Percentiles rank a stretch among this genome's conserved stretches.
These are phyloP conservation scores for Colletotrichum neosansevieriae DNA, from an alignment of 2,329 filamentous ascomycete genomes.

Conservation along the genomic window DNA sequence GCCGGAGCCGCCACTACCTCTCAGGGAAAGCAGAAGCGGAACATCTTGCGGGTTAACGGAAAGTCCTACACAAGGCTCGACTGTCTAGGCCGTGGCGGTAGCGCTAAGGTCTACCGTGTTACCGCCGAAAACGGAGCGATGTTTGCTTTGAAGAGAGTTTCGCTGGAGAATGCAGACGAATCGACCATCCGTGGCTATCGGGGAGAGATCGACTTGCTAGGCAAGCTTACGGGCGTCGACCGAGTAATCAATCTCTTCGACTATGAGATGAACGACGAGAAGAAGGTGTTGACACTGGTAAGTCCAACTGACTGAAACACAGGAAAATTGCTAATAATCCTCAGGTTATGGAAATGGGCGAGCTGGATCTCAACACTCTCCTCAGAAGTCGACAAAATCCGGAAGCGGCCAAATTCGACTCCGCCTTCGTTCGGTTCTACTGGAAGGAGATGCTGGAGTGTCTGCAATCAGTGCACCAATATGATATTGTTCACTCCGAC, in stretches of 20 bases:
- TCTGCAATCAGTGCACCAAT: constrained; percentile 86
- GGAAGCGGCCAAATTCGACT: constrained; percentile 82
- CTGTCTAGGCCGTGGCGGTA: constrained; percentile 91
- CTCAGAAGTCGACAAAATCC: constrained; percentile 79
- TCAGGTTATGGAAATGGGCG: constrained; percentile 96
- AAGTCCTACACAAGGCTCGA: constrained; percentile 92
- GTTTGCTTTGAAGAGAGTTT: constrained; percentile 93
- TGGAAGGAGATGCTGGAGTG: constrained; percentile 99
- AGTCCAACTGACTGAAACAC: constrained; percentile 49
- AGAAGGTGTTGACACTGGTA: constrained; percentile 85
- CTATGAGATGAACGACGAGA: constrained; percentile 93
- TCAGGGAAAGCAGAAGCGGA: constrained; percentile 80
- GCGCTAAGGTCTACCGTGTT: constrained; percentile 93
- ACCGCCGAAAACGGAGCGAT: constrained; percentile 98
- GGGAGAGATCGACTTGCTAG: constrained; percentile 92
- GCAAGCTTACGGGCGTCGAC: constrained; percentile 84
- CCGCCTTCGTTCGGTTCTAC: constrained; percentile 94
- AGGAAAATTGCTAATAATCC: background rate
- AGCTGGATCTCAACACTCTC: constrained; percentile 90
- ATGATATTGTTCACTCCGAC: constrained; percentile 96
- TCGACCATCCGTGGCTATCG: constrained; percentile 87
- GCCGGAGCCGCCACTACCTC: constrained; percentile 83
- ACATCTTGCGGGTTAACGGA: constrained; percentile 88
- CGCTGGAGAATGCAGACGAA: constrained; percentile 90
- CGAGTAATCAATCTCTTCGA: constrained; percentile 92